These are phyloP conservation scores for Beauveria asiatica DNA, from an alignment of 2,329 filamentous ascomycete species.

Conservation along the genomic window DNA sequence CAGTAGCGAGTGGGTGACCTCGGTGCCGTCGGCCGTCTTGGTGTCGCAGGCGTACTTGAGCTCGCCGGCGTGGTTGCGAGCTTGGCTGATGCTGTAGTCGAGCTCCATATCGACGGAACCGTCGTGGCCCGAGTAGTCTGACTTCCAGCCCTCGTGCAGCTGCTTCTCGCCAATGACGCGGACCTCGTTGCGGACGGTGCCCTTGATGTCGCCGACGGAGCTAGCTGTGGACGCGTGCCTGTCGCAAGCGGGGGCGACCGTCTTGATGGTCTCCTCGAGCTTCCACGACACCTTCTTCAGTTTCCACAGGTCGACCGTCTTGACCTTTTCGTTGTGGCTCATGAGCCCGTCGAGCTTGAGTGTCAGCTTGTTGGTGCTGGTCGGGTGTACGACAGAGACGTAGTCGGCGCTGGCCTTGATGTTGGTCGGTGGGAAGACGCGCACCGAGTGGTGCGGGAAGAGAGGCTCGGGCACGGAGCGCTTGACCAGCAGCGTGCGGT, in stretches of 20 bases:
- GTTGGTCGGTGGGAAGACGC: slow-evolving; percentile 93
- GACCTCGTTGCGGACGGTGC: slow-evolving; percentile 63
- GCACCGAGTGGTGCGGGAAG: slow-evolving; percentile 77
- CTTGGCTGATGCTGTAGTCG: slow-evolving; percentile 44
- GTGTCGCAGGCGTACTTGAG: slow-evolving; percentile 67
- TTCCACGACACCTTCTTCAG: slow-evolving; percentile 89
- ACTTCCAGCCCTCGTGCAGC: slow-evolving; percentile 85
- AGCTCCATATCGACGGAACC: slow-evolving; percentile 65
- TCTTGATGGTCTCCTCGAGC: slow-evolving; percentile 79
- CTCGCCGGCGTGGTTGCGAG: slow-evolving; percentile 38
- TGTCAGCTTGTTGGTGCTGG: slow-evolving; percentile 69
- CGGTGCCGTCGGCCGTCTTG: slow-evolving; percentile 64
- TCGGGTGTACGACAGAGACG: slow-evolving; percentile 75
- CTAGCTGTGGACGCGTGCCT: slow-evolving; percentile 57
- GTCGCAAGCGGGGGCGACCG: slow-evolving; percentile 68
- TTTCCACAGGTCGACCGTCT: slow-evolving; percentile 73
- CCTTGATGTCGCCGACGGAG: slow-evolving; percentile 44
- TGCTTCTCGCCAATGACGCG: slow-evolving; percentile 74
- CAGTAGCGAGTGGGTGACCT: slow-evolving; percentile 76
- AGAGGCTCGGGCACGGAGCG: slow-evolving; percentile 69
- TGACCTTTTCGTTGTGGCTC: slow-evolving; percentile 56
- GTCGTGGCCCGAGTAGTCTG: slow-evolving; percentile 43
- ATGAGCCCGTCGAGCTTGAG: slow-evolving; percentile 83
- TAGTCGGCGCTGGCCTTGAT: slow-evolving; percentile 80
- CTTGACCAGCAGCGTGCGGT: slow-evolving; percentile 62